Evolutionary conservation across 148 eudicot genomes (phyloP).

Genomic region (Spergularia marina): DNA sequence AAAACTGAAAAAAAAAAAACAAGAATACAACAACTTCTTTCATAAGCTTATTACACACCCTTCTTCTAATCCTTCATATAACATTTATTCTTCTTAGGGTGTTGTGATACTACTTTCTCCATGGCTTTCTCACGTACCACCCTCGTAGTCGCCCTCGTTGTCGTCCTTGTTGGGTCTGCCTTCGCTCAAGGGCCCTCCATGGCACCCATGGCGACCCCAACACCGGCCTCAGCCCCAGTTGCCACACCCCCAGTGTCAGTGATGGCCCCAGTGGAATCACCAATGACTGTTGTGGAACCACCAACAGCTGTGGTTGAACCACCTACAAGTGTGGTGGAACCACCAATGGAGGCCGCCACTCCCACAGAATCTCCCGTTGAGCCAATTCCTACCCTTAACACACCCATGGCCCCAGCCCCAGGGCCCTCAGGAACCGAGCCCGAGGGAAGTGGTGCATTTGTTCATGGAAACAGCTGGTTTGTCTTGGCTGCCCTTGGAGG

Average conservation of each 20-base stretch:
- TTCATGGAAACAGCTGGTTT: slow-evolving; percentile 15
- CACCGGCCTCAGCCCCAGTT: neutral
- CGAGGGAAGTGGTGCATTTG: slow-evolving; percentile 5
- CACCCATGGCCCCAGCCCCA: slow-evolving; percentile 11
- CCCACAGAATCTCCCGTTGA: neutral
- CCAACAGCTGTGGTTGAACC: neutral
- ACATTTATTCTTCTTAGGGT: neutral
- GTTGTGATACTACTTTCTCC: neutral
- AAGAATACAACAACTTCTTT: neutral
- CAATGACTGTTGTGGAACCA: too few relatives aligned
- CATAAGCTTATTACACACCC: neutral
- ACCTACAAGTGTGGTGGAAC: neutral
- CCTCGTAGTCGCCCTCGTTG: slow-evolving; percentile 28
- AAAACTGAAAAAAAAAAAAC: neutral
- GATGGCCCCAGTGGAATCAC: neutral
- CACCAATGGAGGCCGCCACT: neutral
- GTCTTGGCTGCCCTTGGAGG: slow-evolving; percentile 17
- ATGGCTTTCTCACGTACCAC: slow-evolving; percentile 42
- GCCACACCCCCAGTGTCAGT: slow-evolving; percentile 5
- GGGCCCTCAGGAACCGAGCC: neutral
- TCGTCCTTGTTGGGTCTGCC: slow-evolving; percentile 36
- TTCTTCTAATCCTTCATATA: neutral
- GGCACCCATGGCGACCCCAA: slow-evolving; percentile 14
- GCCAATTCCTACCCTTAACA: neutral
- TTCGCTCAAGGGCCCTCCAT: slow-evolving; percentile 28